Evolutionary conservation across 495 filamentous ascomycete genomes (phyloP), one percentile per base, ranked within the genome.

Genomic region (Chaetomidium leptoderma): DNA sequence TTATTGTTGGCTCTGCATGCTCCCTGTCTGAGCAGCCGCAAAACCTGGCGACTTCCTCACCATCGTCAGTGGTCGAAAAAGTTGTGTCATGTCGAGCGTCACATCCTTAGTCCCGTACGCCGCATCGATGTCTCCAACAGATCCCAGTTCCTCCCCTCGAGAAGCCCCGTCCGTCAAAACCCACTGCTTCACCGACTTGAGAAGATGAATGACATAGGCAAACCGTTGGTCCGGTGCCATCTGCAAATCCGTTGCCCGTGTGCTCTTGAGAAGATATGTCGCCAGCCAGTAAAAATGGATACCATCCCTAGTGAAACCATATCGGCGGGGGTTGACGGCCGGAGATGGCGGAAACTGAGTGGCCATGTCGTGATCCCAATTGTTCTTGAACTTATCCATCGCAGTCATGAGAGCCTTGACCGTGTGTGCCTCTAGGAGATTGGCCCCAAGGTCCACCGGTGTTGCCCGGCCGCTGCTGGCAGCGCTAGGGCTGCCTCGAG

Each of bases 221-320:
- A 84, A 83, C 8, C 84, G 77, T 42, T 73, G 71, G 59, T 87
- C 83, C 6, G 82, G 70, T 0, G 74, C 71, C 63, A 78, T 66
- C 21, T 75, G 71, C 60, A 77, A 73, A 55, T 81, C 79, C 27
- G 64, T 60, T 5, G 68, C 62, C 26, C 74, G 65, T 16, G 72
- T 76, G 36, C 72, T 77, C 60, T 78, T 77, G 50, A 84, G 63
- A 42, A 81, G 67, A 59, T 74, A 73, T 45, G 73, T 83, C 13
- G 80, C 84, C 57, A 88, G 72, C 75, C 78, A 87, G 69, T 82
- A 87, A 62, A 85, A 87, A 54, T 84, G 82, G 10, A 85, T 74
- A 8, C 79, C 85, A 62, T 87, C 85, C 27, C 82, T 68, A 57
- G 78, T 83, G 64, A 87, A 87, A 0, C 85, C 85, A 52, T 83